These are phyloP conservation scores for Paradendryphiella salina DNA, from an alignment of 2,329 filamentous ascomycete genomes.

Conservation along the genomic window DNA sequence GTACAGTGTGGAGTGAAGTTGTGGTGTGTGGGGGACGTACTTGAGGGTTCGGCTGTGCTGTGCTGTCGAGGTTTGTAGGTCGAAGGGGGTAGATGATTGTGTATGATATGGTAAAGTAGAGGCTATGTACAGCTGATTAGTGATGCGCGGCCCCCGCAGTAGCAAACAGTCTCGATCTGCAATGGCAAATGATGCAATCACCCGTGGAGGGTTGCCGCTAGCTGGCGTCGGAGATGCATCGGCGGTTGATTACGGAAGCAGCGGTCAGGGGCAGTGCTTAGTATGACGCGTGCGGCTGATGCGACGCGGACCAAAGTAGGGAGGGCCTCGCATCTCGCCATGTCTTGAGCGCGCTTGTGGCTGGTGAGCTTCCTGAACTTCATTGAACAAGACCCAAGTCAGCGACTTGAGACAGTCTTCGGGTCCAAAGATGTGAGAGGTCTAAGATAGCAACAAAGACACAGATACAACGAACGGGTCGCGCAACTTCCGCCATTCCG, in stretches of 20 bases:
- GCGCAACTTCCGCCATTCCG: conserved; percentile 26
- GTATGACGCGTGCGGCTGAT: conserved; percentile 11
- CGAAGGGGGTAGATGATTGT: neutral
- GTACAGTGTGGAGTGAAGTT: neutral
- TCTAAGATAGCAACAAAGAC: neutral
- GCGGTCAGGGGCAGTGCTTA: neutral
- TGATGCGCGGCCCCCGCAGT: conserved; percentile 39
- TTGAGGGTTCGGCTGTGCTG: neutral
- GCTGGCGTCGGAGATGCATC: conserved; percentile 5
- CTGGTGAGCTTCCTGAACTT: no score
- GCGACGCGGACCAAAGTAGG: conserved; percentile 7
- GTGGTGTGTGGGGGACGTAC: neutral
- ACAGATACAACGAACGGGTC: conserved; percentile 10
- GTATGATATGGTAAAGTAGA: neutral
- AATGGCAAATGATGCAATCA: conserved; percentile 42
- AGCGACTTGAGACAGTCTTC: no score
- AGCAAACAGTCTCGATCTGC: conserved; percentile 15
- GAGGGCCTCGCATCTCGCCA: neutral
- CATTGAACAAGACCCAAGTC: no score
- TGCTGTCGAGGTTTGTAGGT: neutral
- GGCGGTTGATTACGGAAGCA: conserved; percentile 20
- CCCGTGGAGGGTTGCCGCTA: conserved; percentile 13
- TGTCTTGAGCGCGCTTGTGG: no score
- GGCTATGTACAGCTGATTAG: conserved; percentile 27
- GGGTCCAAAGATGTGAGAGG: no score